A percentile compares a stretch with the other conserved stretches of the same genome.
Conservation (phyloP, 495 filamentous ascomycete species). For the Aspergillus diversus region DNA sequence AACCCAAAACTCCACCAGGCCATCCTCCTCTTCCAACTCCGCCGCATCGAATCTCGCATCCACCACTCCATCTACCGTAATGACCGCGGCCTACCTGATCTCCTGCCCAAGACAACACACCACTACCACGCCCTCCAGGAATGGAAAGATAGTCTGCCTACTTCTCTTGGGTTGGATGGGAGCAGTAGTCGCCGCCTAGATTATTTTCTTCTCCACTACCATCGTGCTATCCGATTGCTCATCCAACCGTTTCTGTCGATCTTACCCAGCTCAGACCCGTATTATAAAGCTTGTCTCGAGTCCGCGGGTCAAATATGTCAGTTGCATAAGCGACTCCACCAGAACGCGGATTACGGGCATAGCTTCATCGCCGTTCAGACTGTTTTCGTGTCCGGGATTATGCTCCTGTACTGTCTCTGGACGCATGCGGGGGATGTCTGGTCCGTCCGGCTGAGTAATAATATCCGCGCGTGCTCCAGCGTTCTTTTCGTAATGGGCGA, state of each 20-base stretch:
- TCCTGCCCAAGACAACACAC: constrained; percentile 52
- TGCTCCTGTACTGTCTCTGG: constrained; percentile 54
- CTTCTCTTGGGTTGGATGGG: constrained; percentile 38
- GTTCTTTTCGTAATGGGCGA: constrained; percentile 60
- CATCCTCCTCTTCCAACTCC: constrained; percentile 54
- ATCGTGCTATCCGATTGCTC: constrained; percentile 53
- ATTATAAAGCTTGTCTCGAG: constrained; percentile 53
- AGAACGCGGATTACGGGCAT: constrained; percentile 56
- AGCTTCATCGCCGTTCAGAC: constrained; percentile 59
- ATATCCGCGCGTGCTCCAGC: constrained; percentile 57
- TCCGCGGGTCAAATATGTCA: constrained; percentile 59
- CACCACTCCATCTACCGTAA: constrained; percentile 59
- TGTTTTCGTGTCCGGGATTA: constrained; percentile 58
- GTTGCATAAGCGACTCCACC: constrained; percentile 55
- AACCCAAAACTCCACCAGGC: constrained; percentile 45
- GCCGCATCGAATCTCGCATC: constrained; percentile 56
- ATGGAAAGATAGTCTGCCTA: constrained; percentile 50
- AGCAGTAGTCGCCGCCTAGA: constrained; percentile 34
- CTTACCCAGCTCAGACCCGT: constrained; percentile 51
- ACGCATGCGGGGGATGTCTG: constrained; percentile 51
- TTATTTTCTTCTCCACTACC: constrained; percentile 56
- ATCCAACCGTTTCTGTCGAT: constrained; percentile 56
- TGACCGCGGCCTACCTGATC: constrained; percentile 47
- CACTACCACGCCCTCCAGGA: constrained; percentile 53
- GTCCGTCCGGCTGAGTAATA: constrained; percentile 56